A percentile compares a stretch with the other conserved stretches of the same genome.
Conservation (phyloP, 2,329 filamentous ascomycete species). For the Ophiostoma perfectum region DNA sequence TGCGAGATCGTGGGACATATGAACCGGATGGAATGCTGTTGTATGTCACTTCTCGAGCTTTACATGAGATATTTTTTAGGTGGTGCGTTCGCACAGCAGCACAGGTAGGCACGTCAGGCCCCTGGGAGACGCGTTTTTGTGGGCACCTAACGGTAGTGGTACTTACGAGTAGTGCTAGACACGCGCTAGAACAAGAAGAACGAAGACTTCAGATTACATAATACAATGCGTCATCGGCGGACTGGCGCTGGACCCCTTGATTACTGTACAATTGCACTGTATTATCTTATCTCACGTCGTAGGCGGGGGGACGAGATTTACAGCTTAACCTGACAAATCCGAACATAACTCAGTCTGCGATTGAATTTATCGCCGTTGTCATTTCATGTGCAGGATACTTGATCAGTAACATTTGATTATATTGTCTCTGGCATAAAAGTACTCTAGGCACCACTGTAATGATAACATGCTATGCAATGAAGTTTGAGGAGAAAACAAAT, state of each 20-base stretch:
- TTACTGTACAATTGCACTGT: neutral
- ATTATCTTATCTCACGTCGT: neutral
- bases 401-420: neutral
- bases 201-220: neutral
- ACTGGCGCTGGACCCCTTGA: neutral
- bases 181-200: slow-evolving; percentile 8
- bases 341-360: no score
- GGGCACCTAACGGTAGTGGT: neutral
- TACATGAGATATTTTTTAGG: neutral
- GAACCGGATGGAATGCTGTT: neutral
- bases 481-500: neutral
- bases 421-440: neutral
- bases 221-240: neutral
- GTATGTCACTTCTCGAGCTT: neutral
- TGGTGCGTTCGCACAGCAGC: neutral
- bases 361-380: no score
- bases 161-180: slow-evolving; percentile 7
- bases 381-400: no score
- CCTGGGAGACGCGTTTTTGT: slow-evolving; percentile 13
- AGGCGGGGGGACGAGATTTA: neutral
- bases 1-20: neutral
- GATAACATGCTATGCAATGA: neutral
- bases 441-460: neutral
- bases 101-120: neutral
- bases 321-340: no score